phyloP scores from a whole-genome alignment of 2,329 filamentous ascomycete species.

The Sclerotinia borealis region DNA sequence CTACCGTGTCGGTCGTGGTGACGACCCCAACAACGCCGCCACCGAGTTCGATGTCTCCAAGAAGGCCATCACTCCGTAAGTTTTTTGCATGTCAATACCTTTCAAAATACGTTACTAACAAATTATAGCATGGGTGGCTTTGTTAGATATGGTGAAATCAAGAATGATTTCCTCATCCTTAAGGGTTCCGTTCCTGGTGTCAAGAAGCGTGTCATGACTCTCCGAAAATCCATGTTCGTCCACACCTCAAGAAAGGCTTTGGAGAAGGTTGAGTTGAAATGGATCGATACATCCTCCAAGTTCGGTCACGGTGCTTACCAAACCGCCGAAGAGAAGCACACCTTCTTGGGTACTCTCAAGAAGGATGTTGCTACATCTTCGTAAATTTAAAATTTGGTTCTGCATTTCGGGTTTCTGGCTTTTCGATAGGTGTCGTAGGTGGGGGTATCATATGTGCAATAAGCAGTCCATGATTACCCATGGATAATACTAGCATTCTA shows the following conservation, averaged over 20 bases:
- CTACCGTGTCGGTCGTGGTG: slow-evolving; percentile 94
- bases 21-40: slow-evolving; percentile 84
- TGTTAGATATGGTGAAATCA: slow-evolving; percentile 98
- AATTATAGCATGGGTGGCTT: slow-evolving; percentile 83
- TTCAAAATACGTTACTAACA: slow-evolving; percentile 30
- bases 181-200: slow-evolving; percentile 97
- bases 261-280: slow-evolving; percentile 99
- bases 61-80: slow-evolving; percentile 99
- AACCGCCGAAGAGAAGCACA: slow-evolving; percentile 95
- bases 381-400: slow-evolving; percentile 36
- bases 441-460: slow-evolving; percentile 26
- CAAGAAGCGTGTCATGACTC: slow-evolving; percentile 99
- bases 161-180: slow-evolving; percentile 97
- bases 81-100: slow-evolving; percentile 33
- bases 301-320: slow-evolving; percentile 99
- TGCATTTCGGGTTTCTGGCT: slow-evolving; percentile 32
- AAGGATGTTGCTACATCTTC: slow-evolving; percentile 69
- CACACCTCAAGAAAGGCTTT: slow-evolving; percentile 93
- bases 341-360: slow-evolving; percentile 94
- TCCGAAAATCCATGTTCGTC: slow-evolving; percentile 97
- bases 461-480: slow-evolving; percentile 22
- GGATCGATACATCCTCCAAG: slow-evolving; percentile 99
- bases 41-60: slow-evolving; percentile 96
- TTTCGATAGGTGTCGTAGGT: slow-evolving; percentile 28
- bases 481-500: slow-evolving; percentile 23